Conservation (phyloP, 331 rosid genomes). For the Prunus yedoensis region DNA sequence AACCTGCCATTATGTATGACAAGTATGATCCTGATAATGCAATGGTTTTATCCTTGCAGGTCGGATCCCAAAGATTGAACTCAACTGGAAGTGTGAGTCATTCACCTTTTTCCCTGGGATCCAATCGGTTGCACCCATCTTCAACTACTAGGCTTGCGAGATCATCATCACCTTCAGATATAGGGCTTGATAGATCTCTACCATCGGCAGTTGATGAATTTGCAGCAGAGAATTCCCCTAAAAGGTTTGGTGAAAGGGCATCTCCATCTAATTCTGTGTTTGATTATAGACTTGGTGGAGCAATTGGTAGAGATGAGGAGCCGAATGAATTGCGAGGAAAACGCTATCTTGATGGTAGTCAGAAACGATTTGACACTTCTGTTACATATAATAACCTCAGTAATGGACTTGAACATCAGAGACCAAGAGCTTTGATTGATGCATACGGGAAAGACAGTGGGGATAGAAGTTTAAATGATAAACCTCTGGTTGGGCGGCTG, state of each 20-base stretch:
- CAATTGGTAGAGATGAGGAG: slow-evolving; percentile 63
- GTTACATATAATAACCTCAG: slow-evolving; percentile 43
- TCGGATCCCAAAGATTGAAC: slow-evolving; percentile 50
- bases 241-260: slow-evolving; percentile 45
- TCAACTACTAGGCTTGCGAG: slow-evolving; percentile 42
- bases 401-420: slow-evolving; percentile 73
- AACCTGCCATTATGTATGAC: slow-evolving; percentile 35
- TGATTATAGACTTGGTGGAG: slow-evolving; percentile 52
- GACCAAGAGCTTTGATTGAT: slow-evolving; percentile 84
- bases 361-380: slow-evolving; percentile 48
- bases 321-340: slow-evolving; percentile 56
- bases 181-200: slow-evolving; percentile 48
- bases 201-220: slow-evolving; percentile 51
- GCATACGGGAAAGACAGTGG: slow-evolving; percentile 91
- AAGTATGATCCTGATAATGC: slow-evolving; percentile 37
- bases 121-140: slow-evolving; percentile 43
- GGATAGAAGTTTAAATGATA: slow-evolving; percentile 51
- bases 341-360: slow-evolving; percentile 55
- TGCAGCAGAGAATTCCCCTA: slow-evolving; percentile 43
- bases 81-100: slow-evolving; percentile 47
- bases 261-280: slow-evolving; percentile 47
- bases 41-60: slow-evolving; percentile 44
- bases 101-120: slow-evolving; percentile 41
- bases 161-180: slow-evolving; percentile 56
- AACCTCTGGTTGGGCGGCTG: slow-evolving; percentile 54